Conservation (phyloP, 2,329 filamentous ascomycete genomes). For the Colletotrichum sp. region DNA sequence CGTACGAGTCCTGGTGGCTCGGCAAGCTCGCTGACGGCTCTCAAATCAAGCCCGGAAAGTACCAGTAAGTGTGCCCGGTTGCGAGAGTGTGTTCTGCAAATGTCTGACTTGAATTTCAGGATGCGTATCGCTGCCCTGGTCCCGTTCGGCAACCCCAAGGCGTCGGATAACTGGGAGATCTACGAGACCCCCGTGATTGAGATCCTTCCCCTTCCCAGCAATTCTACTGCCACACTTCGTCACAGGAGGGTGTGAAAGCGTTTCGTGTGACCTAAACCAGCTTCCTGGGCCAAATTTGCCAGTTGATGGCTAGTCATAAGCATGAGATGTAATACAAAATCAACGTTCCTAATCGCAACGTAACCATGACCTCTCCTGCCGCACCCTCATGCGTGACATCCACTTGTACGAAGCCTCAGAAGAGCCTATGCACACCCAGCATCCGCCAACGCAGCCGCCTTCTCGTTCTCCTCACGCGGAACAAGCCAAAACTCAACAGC, state of each 20-base stretch:
- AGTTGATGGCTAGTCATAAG: no score
- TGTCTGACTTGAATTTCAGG: not conserved
- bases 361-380: not conserved
- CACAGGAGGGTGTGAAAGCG: not conserved
- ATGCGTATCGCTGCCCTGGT: conserved; percentile 45
- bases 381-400: not conserved
- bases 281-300: not conserved
- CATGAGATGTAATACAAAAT: not conserved
- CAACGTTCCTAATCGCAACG: not conserved
- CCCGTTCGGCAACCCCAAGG: conserved; percentile 44
- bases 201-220: conserved; percentile 23
- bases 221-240: not conserved
- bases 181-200: conserved; percentile 38
- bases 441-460: not conserved
- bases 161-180: conserved; percentile 46
- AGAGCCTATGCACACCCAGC: not conserved
- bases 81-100: not conserved
- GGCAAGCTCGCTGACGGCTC: conserved; percentile 46
- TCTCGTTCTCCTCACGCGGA: not conserved
- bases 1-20: conserved; percentile 44
- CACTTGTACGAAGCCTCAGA: not conserved
- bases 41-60: conserved; percentile 43
- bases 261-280: no score
- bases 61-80: conserved; percentile 31
- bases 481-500: not conserved